Evolutionary conservation across 495 filamentous ascomycete species (phyloP), one percentile per base, ranked within the genome.

Genomic region (Astrothelium subdiscretum): DNA sequence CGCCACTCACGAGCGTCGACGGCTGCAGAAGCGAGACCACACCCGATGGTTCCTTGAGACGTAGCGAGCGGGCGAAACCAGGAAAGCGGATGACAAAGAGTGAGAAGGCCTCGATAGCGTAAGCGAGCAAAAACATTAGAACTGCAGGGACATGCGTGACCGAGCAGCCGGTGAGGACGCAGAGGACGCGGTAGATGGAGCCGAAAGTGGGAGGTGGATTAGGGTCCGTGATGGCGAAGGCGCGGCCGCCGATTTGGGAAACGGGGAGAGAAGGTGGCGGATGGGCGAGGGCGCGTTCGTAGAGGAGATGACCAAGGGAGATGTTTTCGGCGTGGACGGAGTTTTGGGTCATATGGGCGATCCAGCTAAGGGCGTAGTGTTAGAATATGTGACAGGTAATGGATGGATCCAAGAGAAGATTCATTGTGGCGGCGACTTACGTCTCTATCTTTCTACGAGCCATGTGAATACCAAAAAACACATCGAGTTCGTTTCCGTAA

Each of bases 61-160:
- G 4, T 10, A 62, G 57, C 18, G 44, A 32, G 44, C 29, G 60
- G 18, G 26, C 26, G 15, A 26, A 13, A 13, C 4, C 1, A 22
- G 38, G 24, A 27, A 20, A 27, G 26, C 10, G 26, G 5, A 62
- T 31, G 29, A 63, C 27, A 40, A 60, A 67, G 31, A 58, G 62
- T 40, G 66, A 62, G 59, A 2, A 54, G 10, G 48, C 48, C 15
- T 54, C 48, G 22, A 54, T 54, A 15, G 10, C 24, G 24, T 54
- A 24, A 5, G 20, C 22, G 22, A 54, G 48, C 10, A 54, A 4
- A 10, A 54, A 15, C 24, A 54, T 54, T 2, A 29, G 22, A 15
- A 54, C 15, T 2, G 20, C 10, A 29, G 48, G 48, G 22, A 54
- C 5, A 4, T 3, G 3, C 10, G 24, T 54, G 5, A 5, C 5